Base-by-base conservation (phyloP, 2,329 filamentous ascomycete genomes). In the Talaromyces sp. region DNA sequence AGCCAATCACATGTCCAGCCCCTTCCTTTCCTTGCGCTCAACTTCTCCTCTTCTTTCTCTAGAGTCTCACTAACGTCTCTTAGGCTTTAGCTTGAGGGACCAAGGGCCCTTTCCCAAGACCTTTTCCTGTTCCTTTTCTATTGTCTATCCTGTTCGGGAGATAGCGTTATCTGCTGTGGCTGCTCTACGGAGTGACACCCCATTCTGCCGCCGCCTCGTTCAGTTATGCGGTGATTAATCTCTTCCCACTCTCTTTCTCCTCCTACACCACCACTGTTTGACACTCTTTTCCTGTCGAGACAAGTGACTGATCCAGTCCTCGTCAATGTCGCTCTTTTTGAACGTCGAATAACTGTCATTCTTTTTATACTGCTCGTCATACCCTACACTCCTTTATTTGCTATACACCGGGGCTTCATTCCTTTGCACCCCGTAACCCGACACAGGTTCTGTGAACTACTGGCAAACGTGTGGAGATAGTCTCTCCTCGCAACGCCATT, bases 11-110 rank as follows among this genome's bases (percentile, higher is more conserved):
- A 11, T 41, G 28, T 7, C 5, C 2, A 0, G 33, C 54, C 54
- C 54, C 54, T 56, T 36, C 43, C n/a, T 46, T 56, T 56, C 41
- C 35, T 37, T 46, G 40, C 7, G n/a, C 53, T 48, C 40, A 17
- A 11, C 25, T 40, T 41, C 17, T 40, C 43, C 25, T 36, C 51
- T 31, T 51, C 36, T 8, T 19, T 36, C 54, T 51, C 54, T 31
- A 45, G 7, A 33, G 17, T 48, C 45, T 48, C 43, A 33, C 43
- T 46, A 48, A 33, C 15, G 43, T 19, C 43, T 46, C 45, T 48
- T 48, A 35, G 45, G n/a, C n/a, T n/a, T n/a, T n/a, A n/a, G n/a
- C 43, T 25, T 33, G 25, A 46, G 17, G 43, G 43, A 17, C 25
- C 5, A 10, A 25, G 25, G 22, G 13, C 22, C n/a, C 9, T 46